Base-by-base conservation (phyloP, 202 grass and related monocot genomes). In the Cymbopogon flexuosus region DNA sequence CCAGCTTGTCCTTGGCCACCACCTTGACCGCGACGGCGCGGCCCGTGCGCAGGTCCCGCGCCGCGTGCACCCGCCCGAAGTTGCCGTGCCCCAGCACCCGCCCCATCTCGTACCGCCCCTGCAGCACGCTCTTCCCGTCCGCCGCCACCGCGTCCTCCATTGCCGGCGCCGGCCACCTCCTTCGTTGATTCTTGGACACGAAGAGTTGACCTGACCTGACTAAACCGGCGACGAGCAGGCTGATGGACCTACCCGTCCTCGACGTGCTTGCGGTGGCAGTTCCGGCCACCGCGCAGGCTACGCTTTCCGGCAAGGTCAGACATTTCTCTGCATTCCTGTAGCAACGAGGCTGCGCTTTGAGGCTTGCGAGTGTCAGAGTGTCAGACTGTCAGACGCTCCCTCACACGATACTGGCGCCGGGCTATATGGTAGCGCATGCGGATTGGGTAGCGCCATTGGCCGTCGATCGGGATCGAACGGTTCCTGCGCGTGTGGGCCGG, bases 101-200 rank as follows among this genome's bases (percentile, higher is more conserved):
- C 16, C 88, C 93, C 37, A 97, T 86, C 80, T 97, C 93, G 65
- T 97, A 97, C 75, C 86, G 81, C 27, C 88, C 86, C 70, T 91
- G 66, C 64, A 97, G 30, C 47, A 93, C 77, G 30, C 49, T 75
- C 70, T 83, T 89, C 65, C 59, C 77, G 22, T 93, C 93, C n/a
- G 43, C 70, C 12, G 72, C 86, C 37, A 4, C n/a, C 54, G 34
- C 77, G 6, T 86, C 89, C 65, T 47, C 84, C 82, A 62, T 79
- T 31, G 45, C 4, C 1, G 22, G 36, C 4, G 33, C 33, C 4
- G 35, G 35, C 35, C 35, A 36, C 45, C 13, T 72, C 13, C 7
- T 37, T 41, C 19, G n/a, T 56, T 56, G 2, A 2, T 56, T 3
- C 51, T 54, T 49, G 4, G 74, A 61, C 12, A 35, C 56, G 39